Base-by-base conservation (phyloP, 768 basidiomycete species). In the Tricholoma flavovirens region DNA sequence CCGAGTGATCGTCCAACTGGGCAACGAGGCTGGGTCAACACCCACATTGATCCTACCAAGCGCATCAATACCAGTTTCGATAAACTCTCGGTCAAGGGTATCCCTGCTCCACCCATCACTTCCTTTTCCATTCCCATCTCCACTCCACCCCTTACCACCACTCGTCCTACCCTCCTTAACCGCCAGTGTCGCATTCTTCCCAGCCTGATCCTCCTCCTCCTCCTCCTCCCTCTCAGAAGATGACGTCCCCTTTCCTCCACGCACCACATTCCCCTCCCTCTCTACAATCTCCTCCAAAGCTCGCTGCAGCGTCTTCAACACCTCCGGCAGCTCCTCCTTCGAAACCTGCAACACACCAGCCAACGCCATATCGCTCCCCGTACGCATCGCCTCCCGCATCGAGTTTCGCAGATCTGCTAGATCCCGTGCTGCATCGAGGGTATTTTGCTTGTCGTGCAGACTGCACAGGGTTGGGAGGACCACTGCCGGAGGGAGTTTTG, bases 231-330 rank as follows among this genome's bases (percentile, higher is more conserved):
- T 42, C 14, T 51, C 50, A 45, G 12, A 4, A 29, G 29, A 4
- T 29, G 8, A 42, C 45, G 11, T 11, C 33, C 10, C 19, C 42
- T 35, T 35, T 33, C 42, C 35, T n/a, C n/a, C n/a, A n/a, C n/a
- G n/a, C 29, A 17, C 50, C 54, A 51, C 54, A 11, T 26, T 30
- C 38, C 6, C 66, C 12, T 63, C 51, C 58, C 56, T 60, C 55
- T 72, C 75, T 42, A 74, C 69, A 53, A 77, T 74, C 17, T 64
- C 60, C 71, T 84, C 83, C 50, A 88, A 71, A 14, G 82, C 83
- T 21, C 89, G 71, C 70, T 89, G 88, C 15, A 92, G 74, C 4
- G 89, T 84, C 71, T 88, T 89, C 67, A 90, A 83, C 11, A 88
- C 88, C 67, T 92, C 90, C 1, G 86, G 84, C 79, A 89, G 85